Evolutionary conservation across 2,329 filamentous ascomycete species (phyloP).

Genomic region (Cercospora berteroae): DNA sequence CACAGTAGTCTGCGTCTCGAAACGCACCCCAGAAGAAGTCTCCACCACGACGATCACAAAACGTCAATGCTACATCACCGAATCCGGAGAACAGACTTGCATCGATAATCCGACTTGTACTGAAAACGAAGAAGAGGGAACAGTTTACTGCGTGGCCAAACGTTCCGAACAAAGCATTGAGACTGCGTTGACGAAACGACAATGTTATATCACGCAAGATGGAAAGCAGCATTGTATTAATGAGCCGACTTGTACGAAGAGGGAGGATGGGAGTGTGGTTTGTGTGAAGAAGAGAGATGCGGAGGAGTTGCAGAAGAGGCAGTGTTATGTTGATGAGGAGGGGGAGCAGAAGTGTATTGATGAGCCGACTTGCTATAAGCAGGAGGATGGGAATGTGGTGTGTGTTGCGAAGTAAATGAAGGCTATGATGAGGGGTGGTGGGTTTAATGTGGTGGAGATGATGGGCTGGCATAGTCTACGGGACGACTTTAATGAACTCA

Average conservation of each 20-base stretch:
- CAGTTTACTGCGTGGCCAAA: neutral
- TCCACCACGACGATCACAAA: neutral
- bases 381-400: conserved; percentile 15
- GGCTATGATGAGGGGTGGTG: neutral
- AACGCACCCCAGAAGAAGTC: neutral
- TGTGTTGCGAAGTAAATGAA: conserved; percentile 7
- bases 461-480: neutral
- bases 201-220: conserved; percentile 18
- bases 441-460: neutral
- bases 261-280: conserved; percentile 13
- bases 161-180: conserved; percentile 1
- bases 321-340: neutral
- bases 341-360: conserved; percentile 17
- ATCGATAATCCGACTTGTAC: conserved; percentile 17
- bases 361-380: conserved; percentile 10
- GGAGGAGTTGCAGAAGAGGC: neutral
- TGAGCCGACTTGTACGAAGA: conserved; percentile 16
- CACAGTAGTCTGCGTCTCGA: conserved; percentile 12
- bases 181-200: conserved; percentile 11
- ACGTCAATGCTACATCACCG: conserved; percentile 21
- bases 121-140: neutral
- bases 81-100: conserved; percentile 14
- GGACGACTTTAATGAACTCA: neutral
- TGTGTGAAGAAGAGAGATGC: conserved; percentile 9
- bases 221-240: conserved; percentile 20